These are phyloP conservation scores for Penicillium sp. DNA, from an alignment of 2,329 filamentous ascomycete genomes.

Conservation along the genomic window DNA sequence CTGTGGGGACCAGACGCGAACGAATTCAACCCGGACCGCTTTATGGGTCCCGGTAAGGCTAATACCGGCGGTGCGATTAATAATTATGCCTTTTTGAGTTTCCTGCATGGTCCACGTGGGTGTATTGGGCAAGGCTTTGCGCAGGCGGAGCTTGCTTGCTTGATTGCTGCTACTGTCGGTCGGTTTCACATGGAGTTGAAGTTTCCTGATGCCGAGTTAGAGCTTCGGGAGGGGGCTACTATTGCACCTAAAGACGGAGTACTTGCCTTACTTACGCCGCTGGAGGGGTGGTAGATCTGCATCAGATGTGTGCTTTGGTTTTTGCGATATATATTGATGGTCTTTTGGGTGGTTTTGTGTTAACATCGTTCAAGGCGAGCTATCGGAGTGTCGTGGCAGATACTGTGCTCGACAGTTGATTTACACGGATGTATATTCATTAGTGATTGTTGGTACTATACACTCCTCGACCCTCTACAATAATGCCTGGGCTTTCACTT, in stretches of 20 bases:
- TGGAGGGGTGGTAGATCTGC: conserved; percentile 29
- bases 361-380: neutral
- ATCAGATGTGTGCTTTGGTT: neutral
- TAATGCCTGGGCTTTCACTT: neutral
- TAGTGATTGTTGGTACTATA: neutral
- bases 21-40: conserved; percentile 76
- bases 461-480: neutral
- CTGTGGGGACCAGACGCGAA: conserved; percentile 76
- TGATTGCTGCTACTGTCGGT: conserved; percentile 74
- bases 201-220: conserved; percentile 59
- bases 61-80: conserved; percentile 69
- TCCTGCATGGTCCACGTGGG: conserved; percentile 79
- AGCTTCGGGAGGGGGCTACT: conserved; percentile 69
- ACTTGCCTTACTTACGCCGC: conserved; percentile 59
- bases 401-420: neutral
- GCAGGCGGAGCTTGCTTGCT: conserved; percentile 77
- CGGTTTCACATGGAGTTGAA: conserved; percentile 67
- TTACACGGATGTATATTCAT: neutral
- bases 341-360: neutral
- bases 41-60: conserved; percentile 54
- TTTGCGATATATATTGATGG: neutral
- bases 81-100: conserved; percentile 77
- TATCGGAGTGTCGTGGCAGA: neutral
- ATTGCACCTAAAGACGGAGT: conserved; percentile 70
- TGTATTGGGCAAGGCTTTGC: conserved; percentile 84